These are phyloP conservation scores for Quillaja saponaria DNA, from an alignment of 306 rosid genomes.

Conservation along the genomic window DNA sequence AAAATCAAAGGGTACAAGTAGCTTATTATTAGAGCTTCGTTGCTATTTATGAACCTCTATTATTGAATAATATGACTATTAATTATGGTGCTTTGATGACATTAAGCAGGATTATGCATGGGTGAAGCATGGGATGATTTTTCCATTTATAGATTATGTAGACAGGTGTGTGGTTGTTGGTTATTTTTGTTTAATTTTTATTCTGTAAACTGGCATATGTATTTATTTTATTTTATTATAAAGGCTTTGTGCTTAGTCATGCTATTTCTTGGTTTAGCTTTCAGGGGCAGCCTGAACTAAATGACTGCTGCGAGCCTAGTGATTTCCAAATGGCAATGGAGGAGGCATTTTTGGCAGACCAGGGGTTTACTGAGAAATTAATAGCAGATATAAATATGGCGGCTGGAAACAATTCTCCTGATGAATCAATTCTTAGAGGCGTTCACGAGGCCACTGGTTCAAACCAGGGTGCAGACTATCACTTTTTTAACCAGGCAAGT, in stretches of 20 bases:
- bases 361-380: slow-evolving; percentile 91
- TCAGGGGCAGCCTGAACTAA: slow-evolving; percentile 76
- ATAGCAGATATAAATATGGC: slow-evolving; percentile 88
- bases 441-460: slow-evolving; percentile 64
- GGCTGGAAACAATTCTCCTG: slow-evolving; percentile 63
- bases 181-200: slow-evolving; percentile 14
- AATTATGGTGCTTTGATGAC: slow-evolving; percentile 38
- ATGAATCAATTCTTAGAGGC: slow-evolving; percentile 62
- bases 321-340: slow-evolving; percentile 88
- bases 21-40: slow-evolving; percentile 24
- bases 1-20: slow-evolving; percentile 74
- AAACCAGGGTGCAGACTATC: slow-evolving; percentile 62
- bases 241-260: slow-evolving; percentile 31
- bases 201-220: slow-evolving; percentile 11
- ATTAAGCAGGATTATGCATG: slow-evolving; percentile 94
- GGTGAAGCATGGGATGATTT: slow-evolving; percentile 87
- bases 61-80: slow-evolving; percentile 32
- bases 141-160: slow-evolving; percentile 78
- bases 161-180: slow-evolving; percentile 67
- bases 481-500: slow-evolving; percentile 57
- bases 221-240: slow-evolving; percentile 13
- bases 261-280: slow-evolving; percentile 59
- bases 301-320: slow-evolving; percentile 48
- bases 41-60: slow-evolving; percentile 22
- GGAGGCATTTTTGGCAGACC: slow-evolving; percentile 94